Evolutionary conservation across 257 asterid genomes (phyloP), one percentile per base, ranked within the genome.

Genomic region (Penstemon davidsonii): DNA sequence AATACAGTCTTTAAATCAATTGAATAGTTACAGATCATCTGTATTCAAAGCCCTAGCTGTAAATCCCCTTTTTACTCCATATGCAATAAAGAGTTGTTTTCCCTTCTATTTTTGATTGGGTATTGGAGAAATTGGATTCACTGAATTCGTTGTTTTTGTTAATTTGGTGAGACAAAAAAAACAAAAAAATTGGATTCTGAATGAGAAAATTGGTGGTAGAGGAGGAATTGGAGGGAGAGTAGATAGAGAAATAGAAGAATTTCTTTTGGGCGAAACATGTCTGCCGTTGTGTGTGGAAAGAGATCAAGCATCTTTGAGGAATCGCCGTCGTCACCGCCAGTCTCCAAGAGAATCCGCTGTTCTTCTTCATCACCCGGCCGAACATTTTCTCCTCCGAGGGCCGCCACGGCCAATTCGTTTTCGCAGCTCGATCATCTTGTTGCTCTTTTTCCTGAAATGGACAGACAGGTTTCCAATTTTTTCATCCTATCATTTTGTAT

Each of bases 211-310:
- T 68, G 77, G 85, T 60, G 76, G 62, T 60, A 3, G 77, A 76
- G 75, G 83, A 73, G 33, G 33, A 25, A 71, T 69, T 71, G 74
- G 82, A 69, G 75, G 76, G 61, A 54, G 78, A 68, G 81, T 78
- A 78, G 86, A 37, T 79, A 66, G 70, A 73, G 78, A 56, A 53
- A 69, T 54, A 64, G 55, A 64, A 67, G 44, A 50, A 70, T 25
- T 25, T 53, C 60, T 69, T 66, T 67, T 56, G 19, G 69, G 73
- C 90, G 77, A 85, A 89, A 81, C 92, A 91, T 87, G 98, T 91
- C 96, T 91, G 98, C 98, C 78, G 82, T 89, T 74, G 84, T 91
- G 91, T 87, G 94, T 82, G 96, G 96, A 64, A 91, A 91, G 96
- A 91, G 98, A 84, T 84, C 96, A 75, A 89, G 77, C 80, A 81